These are phyloP conservation scores for Ceratonia siliqua DNA, from an alignment of 306 rosid species.

Conservation along the genomic window DNA sequence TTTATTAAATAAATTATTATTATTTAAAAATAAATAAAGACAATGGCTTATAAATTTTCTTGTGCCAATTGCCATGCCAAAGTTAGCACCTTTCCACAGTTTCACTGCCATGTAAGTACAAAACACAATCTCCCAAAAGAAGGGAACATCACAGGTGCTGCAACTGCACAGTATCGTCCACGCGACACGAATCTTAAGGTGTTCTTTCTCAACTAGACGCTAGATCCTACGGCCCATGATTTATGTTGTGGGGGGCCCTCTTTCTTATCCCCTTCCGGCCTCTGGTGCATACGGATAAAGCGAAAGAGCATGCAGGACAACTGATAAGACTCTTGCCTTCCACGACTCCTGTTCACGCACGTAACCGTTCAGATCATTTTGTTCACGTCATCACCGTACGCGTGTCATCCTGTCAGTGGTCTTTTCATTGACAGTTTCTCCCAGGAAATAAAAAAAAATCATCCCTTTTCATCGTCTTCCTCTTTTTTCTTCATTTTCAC, in stretches of 20 bases:
- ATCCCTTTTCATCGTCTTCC: too few relatives aligned
- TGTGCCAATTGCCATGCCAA: too few relatives aligned
- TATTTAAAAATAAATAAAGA: too few relatives aligned
- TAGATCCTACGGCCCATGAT: not conserved
- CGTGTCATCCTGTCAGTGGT: not conserved
- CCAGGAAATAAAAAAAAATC: too few relatives aligned
- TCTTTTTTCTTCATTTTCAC: too few relatives aligned
- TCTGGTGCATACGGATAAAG: conserved; percentile 4
- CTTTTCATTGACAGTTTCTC: conserved; percentile 31
- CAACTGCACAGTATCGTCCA: not conserved
- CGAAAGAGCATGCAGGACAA: not conserved
- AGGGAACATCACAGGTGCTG: not conserved
- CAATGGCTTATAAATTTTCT: too few relatives aligned
- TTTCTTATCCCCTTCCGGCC: not conserved
- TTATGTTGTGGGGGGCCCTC: not conserved
- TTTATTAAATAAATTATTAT: too few relatives aligned
- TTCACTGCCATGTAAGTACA: too few relatives aligned
- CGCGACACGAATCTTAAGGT: not conserved
- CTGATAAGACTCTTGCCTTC: conserved; percentile 18
- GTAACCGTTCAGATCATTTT: conserved; percentile 17
- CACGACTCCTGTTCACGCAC: not conserved
- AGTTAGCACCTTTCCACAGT: too few relatives aligned
- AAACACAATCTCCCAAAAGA: too few relatives aligned
- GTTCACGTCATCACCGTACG: conserved; percentile 25
- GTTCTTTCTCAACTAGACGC: too few relatives aligned